These are phyloP conservation scores for Theileria sp. DNA, from an alignment of 169 alveolate species.

Conservation along the genomic window DNA sequence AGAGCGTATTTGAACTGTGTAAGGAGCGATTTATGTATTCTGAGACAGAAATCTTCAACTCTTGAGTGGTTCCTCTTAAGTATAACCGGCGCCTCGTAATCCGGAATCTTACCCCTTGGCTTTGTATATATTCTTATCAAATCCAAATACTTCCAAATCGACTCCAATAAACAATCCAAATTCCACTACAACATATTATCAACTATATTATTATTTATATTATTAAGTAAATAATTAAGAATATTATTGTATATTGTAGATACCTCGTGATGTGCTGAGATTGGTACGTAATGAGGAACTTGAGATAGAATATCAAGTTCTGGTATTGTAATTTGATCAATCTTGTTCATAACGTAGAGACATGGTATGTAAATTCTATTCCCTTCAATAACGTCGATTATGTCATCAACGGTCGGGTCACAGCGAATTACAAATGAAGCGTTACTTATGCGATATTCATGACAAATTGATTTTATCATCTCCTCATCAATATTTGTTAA, in stretches of 20 bases:
- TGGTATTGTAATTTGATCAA: constrained; percentile 86
- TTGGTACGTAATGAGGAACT: constrained; percentile 95
- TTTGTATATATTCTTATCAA: constrained; percentile 97
- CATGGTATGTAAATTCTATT: constrained; percentile 92
- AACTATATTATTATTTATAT: background rate
- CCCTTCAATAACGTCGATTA: constrained; percentile 97
- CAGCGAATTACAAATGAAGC: constrained; percentile 91
- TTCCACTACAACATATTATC: constrained; percentile 85
- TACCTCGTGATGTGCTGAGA: constrained; percentile 85
- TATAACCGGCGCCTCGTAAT: constrained; percentile 93
- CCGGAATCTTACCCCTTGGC: constrained; percentile 96
- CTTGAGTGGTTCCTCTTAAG: constrained; percentile 81
- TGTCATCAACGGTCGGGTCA: constrained; percentile 95
- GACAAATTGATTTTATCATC: constrained; percentile 77
- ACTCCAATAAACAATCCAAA: constrained; percentile 93
- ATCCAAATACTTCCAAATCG: constrained; percentile 96
- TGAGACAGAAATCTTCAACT: constrained; percentile 80
- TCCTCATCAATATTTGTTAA: constrained; percentile 81
- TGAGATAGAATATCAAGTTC: constrained; percentile 89
- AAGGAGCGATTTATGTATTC: constrained; percentile 81
- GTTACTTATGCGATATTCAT: constrained; percentile 92
- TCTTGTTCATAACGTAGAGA: constrained; percentile 90
- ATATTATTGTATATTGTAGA: background rate
- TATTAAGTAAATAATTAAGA: background rate
- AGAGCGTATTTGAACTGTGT: constrained; percentile 91